These are phyloP conservation scores for Kalmusia sp. DNA, from an alignment of 2,329 filamentous ascomycete genomes.

Conservation along the genomic window DNA sequence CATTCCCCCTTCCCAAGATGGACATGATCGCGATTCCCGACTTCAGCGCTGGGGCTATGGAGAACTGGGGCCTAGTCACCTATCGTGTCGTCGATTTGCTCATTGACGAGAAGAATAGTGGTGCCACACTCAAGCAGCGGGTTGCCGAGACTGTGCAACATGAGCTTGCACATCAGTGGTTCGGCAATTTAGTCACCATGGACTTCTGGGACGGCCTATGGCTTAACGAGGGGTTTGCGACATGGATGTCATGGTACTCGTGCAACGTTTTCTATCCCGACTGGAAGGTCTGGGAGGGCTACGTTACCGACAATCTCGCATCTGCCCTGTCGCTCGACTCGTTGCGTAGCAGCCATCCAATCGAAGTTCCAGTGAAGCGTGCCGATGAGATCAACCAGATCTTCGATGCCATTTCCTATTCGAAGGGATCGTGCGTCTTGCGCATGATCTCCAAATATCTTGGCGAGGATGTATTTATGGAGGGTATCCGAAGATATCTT, in stretches of 20 bases:
- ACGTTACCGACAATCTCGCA: constrained; percentile 91
- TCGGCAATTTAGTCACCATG: constrained; percentile 97
- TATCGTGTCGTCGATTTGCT: constrained; percentile 92
- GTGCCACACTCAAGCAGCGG: constrained; percentile 87
- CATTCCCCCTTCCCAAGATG: constrained; percentile 91
- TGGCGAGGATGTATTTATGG: constrained; percentile 90
- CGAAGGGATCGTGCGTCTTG: constrained; percentile 93
- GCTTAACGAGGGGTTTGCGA: constrained; percentile 93
- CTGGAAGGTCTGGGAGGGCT: constrained; percentile 97
- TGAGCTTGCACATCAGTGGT: constrained; percentile 97
- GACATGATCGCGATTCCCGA: constrained; percentile 96
- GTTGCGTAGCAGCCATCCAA: constrained; percentile 91
- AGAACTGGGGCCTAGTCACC: constrained; percentile 97
- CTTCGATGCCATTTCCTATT: constrained; percentile 97
- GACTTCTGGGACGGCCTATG: constrained; percentile 98
- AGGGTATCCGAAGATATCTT: constrained; percentile 88
- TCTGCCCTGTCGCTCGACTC: constrained; percentile 88
- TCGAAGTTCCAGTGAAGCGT: constrained; percentile 94
- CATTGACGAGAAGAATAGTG: constrained; percentile 89
- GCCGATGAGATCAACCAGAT: constrained; percentile 98
- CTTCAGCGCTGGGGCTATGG: constrained; percentile 95
- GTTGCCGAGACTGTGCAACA: constrained; percentile 97
- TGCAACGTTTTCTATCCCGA: constrained; percentile 96
- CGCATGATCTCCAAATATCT: constrained; percentile 97
- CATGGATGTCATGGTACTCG: constrained; percentile 93